Conservation (phyloP, 1,139 yeast species). For the Komagataea norvegica region DNA sequence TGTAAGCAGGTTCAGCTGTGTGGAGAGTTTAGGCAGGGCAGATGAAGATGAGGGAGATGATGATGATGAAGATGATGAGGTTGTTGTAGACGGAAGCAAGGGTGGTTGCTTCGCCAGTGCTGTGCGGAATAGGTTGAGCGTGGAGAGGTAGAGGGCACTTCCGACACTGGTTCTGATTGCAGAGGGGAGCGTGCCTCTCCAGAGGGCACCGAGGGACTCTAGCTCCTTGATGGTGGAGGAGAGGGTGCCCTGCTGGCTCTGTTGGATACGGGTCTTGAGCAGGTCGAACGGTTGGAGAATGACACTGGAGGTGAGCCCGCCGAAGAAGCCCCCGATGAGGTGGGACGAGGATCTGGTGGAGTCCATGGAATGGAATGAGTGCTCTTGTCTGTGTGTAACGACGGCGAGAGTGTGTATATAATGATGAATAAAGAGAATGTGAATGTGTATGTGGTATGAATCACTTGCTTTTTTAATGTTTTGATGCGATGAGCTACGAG, state of each 20-base stretch:
- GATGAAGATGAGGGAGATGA: conserved; percentile 13
- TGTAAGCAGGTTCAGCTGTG: conserved; percentile 62
- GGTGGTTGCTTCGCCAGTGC: conserved; percentile 40
- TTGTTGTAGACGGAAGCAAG: conserved; percentile 8
- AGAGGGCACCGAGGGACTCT: conserved; percentile 49
- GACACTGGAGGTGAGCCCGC: conserved; percentile 82
- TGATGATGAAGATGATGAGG: background rate
- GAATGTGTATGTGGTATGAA: no score
- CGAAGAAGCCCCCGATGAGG: conserved; percentile 75
- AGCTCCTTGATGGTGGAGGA: conserved; percentile 43
- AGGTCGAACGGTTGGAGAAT: conserved; percentile 86
- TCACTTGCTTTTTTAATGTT: background rate
- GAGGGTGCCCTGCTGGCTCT: conserved; percentile 42
- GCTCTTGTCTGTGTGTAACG: no score
- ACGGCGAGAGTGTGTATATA: no score
- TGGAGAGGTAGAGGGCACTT: conserved; percentile 77
- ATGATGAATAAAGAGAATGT: no score
- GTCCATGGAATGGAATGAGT: background rate
- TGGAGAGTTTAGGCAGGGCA: conserved; percentile 65
- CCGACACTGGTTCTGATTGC: conserved; percentile 88
- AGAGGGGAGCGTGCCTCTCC: conserved; percentile 95
- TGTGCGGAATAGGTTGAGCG: conserved; percentile 58
- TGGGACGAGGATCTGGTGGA: conserved; percentile 38
- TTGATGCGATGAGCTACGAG: background rate
- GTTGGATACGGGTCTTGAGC: conserved; percentile 86